phyloP scores from a whole-genome alignment of 805 yeast species.

The Metschnikowia picachoensis region DNA sequence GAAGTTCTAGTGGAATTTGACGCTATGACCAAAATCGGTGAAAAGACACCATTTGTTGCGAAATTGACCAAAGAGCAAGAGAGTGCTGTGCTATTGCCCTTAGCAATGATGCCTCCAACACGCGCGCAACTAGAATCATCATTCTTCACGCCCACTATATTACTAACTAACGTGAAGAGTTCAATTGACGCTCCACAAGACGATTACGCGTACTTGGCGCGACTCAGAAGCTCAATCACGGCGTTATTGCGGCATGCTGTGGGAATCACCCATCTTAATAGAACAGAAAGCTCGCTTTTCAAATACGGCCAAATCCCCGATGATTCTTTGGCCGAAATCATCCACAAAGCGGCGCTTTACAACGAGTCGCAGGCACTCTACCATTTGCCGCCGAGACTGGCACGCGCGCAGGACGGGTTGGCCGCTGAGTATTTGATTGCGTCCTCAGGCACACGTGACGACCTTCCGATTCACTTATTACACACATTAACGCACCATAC shows the following conservation, averaged over 20 bases:
- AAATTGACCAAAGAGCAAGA: constrained; percentile 9
- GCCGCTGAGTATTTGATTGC: neutral
- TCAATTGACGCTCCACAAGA: neutral
- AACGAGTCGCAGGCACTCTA: constrained; percentile 9
- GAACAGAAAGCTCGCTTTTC: neutral
- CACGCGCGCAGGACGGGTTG: constrained; percentile 1
- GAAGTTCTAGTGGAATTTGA: constrained; percentile 4
- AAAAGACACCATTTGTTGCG: neutral
- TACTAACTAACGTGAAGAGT: constrained; percentile 1
- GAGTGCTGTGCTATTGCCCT: constrained; percentile 11
- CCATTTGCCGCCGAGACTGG: constrained; percentile 13
- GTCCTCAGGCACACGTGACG: constrained; percentile 1
- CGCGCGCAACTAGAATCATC: neutral
- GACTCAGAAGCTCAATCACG: constrained; percentile 4
- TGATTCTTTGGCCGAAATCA: constrained; percentile 9
- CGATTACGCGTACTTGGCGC: neutral
- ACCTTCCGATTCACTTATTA: constrained; percentile 47
- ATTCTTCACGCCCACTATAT: constrained; percentile 4
- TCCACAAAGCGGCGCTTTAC: constrained; percentile 11
- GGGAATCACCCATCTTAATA: neutral
- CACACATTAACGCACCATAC: constrained; percentile 49
- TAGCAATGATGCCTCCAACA: constrained; percentile 12
- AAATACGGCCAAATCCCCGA: constrained; percentile 9
- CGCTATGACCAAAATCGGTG: neutral
- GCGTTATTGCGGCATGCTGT: constrained; percentile 1